Percentiles rank a stretch among this genome's conserved stretches.
phyloP scores from a whole-genome alignment of 495 filamentous ascomycete genomes.

The Aspergillus diversus region DNA sequence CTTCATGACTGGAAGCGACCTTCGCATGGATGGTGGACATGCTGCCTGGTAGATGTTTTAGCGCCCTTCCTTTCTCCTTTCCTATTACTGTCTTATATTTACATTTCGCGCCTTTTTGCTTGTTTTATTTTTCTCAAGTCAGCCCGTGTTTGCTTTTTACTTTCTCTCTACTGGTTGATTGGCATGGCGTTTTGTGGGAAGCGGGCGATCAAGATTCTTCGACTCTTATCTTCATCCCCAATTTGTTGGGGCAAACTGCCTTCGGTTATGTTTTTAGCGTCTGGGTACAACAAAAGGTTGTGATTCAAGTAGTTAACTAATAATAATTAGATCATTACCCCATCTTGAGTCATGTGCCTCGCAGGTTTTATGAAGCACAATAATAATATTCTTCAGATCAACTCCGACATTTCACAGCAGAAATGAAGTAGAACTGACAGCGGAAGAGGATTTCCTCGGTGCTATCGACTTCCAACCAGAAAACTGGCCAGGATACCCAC shows the following conservation, averaged over 20 bases:
- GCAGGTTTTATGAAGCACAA: neutral
- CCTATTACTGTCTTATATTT: conserved; percentile 6
- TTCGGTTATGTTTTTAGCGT: conserved; percentile 16
- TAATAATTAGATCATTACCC: conserved; percentile 9
- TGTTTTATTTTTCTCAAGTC: neutral
- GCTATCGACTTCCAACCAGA: neutral
- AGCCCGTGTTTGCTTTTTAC: neutral
- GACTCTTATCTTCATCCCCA: conserved; percentile 8
- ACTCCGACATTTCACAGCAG: neutral
- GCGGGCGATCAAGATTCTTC: conserved; percentile 8
- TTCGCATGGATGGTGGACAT: conserved; percentile 84
- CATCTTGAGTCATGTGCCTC: conserved; percentile 20
- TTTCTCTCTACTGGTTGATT: neutral
- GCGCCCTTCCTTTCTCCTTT: neutral
- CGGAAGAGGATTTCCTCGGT: neutral
- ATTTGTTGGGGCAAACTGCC: conserved; percentile 13
- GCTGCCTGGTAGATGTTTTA: conserved; percentile 65
- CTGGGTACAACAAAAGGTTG: conserved; percentile 5
- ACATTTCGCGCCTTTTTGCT: neutral
- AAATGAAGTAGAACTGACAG: neutral
- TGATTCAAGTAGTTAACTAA: conserved; percentile 3
- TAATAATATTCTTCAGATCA: conserved; percentile 6
- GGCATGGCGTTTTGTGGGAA: conserved; percentile 5
- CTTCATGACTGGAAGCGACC: conserved; percentile 83
- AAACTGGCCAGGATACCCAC: neutral